These are phyloP conservation scores for Suillus spraguei DNA, from an alignment of 768 basidiomycete genomes.

Conservation along the genomic window DNA sequence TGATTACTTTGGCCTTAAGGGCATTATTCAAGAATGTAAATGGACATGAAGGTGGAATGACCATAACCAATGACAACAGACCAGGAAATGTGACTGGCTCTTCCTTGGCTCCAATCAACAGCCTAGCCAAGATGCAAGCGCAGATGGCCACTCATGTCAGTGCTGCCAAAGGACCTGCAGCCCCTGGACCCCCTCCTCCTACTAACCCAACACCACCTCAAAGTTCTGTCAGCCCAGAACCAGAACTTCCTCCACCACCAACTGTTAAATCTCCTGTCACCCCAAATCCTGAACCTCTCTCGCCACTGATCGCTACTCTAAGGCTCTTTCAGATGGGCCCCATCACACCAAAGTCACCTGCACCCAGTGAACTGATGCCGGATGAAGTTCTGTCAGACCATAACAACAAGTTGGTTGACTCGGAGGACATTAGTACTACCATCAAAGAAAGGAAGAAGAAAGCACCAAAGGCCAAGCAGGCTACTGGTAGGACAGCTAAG, in stretches of 20 bases:
- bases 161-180: neutral
- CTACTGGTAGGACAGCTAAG: neutral
- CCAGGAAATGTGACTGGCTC: too few relatives aligned
- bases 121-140: neutral
- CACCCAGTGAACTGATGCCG: neutral
- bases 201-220: neutral
- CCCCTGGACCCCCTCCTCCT: neutral
- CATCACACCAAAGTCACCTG: neutral
- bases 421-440: neutral
- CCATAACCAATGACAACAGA: too few relatives aligned
- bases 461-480: too few relatives aligned
- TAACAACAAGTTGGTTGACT: neutral
- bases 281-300: too few relatives aligned
- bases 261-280: too few relatives aligned
- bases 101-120: neutral
- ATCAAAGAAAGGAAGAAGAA: too few relatives aligned
- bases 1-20: too few relatives aligned
- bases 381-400: neutral
- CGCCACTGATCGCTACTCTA: too few relatives aligned
- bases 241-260: neutral
- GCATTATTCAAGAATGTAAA: conserved; percentile 3
- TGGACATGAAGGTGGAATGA: too few relatives aligned
- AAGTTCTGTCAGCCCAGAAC: neutral
- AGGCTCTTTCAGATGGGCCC: neutral
- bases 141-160: neutral